phyloP scores from a whole-genome alignment of 352 stramenopile genomes.

The Globisporangium spiculum region DNA sequence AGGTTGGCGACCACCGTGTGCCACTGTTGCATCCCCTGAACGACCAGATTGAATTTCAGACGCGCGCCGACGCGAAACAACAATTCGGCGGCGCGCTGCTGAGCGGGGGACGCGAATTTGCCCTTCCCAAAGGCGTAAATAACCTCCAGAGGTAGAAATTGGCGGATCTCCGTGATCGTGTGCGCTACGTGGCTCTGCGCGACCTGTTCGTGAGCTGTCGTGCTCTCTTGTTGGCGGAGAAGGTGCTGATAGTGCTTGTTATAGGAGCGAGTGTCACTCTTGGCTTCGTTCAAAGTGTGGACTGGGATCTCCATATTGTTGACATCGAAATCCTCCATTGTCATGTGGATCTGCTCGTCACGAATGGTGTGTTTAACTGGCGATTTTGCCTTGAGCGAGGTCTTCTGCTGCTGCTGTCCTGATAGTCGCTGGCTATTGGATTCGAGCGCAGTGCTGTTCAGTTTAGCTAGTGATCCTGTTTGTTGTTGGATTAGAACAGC shows the following conservation, averaged over 20 bases:
- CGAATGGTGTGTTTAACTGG: slow-evolving; percentile 6
- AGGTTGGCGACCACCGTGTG: slow-evolving; percentile 22
- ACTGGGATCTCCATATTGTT: not conserved
- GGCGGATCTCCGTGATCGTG: slow-evolving; percentile 47
- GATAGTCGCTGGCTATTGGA: not conserved
- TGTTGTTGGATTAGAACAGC: not conserved
- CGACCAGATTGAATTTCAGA: slow-evolving; percentile 38
- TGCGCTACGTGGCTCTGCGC: slow-evolving; percentile 39
- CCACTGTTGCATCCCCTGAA: slow-evolving; percentile 47
- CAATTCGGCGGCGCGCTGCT: slow-evolving; percentile 49
- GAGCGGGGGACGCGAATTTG: slow-evolving; percentile 57
- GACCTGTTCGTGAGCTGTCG: slow-evolving; percentile 15
- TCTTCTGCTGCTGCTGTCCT: not conserved
- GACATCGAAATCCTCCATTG: slow-evolving; percentile 27
- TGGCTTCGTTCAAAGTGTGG: not conserved
- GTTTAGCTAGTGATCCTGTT: not conserved
- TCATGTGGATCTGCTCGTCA: slow-evolving; percentile 32
- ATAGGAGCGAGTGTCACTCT: not conserved
- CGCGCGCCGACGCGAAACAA: slow-evolving; percentile 42
- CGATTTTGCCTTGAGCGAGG: not conserved
- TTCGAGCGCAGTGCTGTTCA: not conserved
- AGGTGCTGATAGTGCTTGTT: slow-evolving; percentile 13
- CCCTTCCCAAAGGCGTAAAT: slow-evolving; percentile 60
- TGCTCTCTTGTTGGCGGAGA: slow-evolving; percentile 8
- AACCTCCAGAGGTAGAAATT: slow-evolving; percentile 60